Evolutionary conservation across 441 rosid genomes (phyloP).

Genomic region (Kokia cookei): DNA sequence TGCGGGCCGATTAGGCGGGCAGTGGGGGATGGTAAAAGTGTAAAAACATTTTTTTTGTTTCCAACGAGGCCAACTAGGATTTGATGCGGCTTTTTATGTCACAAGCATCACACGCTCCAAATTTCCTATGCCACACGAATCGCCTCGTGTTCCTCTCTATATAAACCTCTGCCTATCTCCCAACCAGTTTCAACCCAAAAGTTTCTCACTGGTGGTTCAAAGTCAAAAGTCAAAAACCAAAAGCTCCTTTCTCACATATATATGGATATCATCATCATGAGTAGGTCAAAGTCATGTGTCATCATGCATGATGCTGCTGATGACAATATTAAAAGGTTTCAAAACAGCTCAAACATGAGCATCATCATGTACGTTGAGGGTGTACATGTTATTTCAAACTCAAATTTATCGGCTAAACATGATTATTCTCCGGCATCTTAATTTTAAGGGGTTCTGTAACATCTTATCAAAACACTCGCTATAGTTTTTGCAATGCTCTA

Average conservation of each 20-base stretch:
- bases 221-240: neutral
- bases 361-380: neutral
- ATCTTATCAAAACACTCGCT: neutral
- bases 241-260: neutral
- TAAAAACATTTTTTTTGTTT: neutral
- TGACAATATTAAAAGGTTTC: neutral
- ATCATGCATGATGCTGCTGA: neutral
- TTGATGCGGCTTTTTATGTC: conserved; percentile 10
- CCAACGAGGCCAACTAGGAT: conserved; percentile 1
- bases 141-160: neutral
- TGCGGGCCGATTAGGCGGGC: too few relatives aligned
- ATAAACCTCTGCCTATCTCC: neutral
- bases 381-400: conserved; percentile 1
- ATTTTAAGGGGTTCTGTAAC: neutral
- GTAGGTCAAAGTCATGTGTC: neutral
- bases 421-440: conserved; percentile 11
- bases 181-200: neutral
- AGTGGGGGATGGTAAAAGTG: too few relatives aligned
- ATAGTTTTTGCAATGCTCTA: neutral
- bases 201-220: neutral
- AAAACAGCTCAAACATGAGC: conserved; percentile 3
- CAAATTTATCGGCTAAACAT: conserved; percentile 2
- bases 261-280: neutral
- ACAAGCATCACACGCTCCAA: conserved; percentile 12
- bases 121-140: neutral